Conservation (phyloP, 805 yeast species). For the Candida ponderosae region DNA sequence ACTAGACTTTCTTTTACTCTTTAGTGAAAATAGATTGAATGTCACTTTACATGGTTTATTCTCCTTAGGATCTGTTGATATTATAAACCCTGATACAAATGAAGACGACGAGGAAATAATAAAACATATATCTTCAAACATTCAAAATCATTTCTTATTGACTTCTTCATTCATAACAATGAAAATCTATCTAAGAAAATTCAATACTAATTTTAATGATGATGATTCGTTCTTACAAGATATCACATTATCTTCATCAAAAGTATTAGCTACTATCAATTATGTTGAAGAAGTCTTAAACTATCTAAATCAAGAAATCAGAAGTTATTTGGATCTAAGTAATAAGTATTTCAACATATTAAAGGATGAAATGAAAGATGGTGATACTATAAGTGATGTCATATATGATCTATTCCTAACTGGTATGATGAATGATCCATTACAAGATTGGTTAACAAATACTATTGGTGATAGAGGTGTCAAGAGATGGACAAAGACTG, state of each 20-base stretch:
- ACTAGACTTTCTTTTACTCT: slow-evolving; percentile 19
- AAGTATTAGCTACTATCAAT: slow-evolving; percentile 18
- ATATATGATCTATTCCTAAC: slow-evolving; percentile 43
- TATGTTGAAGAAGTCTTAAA: slow-evolving; percentile 26
- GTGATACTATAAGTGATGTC: slow-evolving; percentile 25
- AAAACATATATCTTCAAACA: slow-evolving; percentile 2
- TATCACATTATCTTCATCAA: slow-evolving; percentile 11
- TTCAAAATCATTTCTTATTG: slow-evolving; percentile 11
- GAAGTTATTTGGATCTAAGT: slow-evolving; percentile 30
- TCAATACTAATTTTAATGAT: slow-evolving; percentile 5
- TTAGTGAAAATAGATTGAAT: slow-evolving; percentile 16
- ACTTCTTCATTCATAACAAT: slow-evolving; percentile 15
- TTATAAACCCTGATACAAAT: slow-evolving; percentile 2
- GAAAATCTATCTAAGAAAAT: slow-evolving; percentile 11
- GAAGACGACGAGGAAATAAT: slow-evolving; percentile 15
- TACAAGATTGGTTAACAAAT: slow-evolving; percentile 54
- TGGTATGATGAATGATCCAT: slow-evolving; percentile 40
- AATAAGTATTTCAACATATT: slow-evolving; percentile 27
- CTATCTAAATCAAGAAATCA: slow-evolving; percentile 22
- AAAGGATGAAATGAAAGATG: slow-evolving; percentile 24
- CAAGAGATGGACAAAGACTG: slow-evolving; percentile 44
- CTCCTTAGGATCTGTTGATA: slow-evolving; percentile 15
- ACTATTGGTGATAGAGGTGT: slow-evolving; percentile 62
- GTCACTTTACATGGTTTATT: slow-evolving; percentile 27
- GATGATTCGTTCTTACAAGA: slow-evolving; percentile 9